Base-by-base conservation (phyloP, 345 rosid genomes). In the Syzygium oleosum region DNA sequence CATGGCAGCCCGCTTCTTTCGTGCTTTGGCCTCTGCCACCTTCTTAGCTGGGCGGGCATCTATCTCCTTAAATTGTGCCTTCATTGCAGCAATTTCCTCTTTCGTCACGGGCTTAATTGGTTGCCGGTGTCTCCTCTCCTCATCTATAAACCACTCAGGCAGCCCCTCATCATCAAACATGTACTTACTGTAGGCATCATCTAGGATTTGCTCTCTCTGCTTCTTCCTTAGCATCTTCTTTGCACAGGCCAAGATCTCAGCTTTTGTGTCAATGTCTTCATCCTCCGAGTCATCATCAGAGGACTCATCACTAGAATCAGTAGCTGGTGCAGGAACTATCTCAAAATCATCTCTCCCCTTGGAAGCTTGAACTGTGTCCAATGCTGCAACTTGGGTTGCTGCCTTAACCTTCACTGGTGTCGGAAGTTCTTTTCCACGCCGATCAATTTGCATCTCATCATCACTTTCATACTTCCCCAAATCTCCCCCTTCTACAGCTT, bases 151-250 rank as follows among this genome's bases (percentile, higher is more conserved):
- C 98, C 99, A 98, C 41, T 92, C 91, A 9, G 99, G 98, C 85
- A 96, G 90, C 34, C 98, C 95, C 27, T 92, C 93, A 51, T 96
- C 98, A 5, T 93, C 92, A 88, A 93, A 94, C 98, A 96, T 95
- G 91, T 96, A 92, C 87, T 90, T 98, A 89, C 94, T 94, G 87
- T 98, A 96, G 4, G 95, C 96, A 91, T 96, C 97, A 87, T 98
- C 98, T 21, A 98, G 94, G 53, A 98, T 93, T 80, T 94, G 89
- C 88, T 96, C 98, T 87, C 99, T 93, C 85, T 89, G 94, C 91
- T 96, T 98, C 92, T 98, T 98, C 93, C 96, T 93, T 87, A 95
- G 91, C 99, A 98, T 96, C 91, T 94, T 96, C 93, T 98, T 96
- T 49, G 97, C 98, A 88, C 91, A 95, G 29, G 99, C 98, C 92